A percentile compares a stretch with the other conserved stretches of the same genome.
Conservation (phyloP, 23 red algal species). For the Gracilaria domingensis region DNA sequence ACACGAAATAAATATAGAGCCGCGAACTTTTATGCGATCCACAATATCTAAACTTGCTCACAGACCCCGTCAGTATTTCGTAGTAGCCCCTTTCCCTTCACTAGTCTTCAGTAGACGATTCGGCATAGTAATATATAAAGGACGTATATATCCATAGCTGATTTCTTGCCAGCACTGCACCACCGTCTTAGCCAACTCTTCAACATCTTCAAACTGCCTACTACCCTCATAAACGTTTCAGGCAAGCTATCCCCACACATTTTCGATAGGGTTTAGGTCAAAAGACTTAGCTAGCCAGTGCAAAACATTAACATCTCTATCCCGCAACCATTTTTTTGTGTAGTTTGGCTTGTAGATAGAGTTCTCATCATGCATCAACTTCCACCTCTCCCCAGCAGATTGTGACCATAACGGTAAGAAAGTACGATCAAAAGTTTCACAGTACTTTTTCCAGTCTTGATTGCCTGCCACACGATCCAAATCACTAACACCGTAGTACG, state of each 20-base stretch:
- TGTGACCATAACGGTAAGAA: too few species aligned
- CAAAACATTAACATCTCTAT: not conserved
- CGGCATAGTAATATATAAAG: not conserved
- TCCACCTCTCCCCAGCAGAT: not conserved
- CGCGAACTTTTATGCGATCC: too few species aligned
- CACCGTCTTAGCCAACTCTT: not conserved
- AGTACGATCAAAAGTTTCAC: too few species aligned
- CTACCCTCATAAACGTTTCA: too few species aligned
- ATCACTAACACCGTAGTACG: not conserved
- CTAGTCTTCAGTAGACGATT: not conserved
- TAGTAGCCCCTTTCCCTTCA: not conserved
- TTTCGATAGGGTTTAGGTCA: slow-evolving; percentile 11
- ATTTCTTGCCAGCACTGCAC: not conserved
- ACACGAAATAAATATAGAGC: not conserved
- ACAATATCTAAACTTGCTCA: too few species aligned
- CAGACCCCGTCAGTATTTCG: too few species aligned
- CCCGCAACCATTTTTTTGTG: slow-evolving; percentile 13
- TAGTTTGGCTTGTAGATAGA: slow-evolving; percentile 3
- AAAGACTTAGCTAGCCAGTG: slow-evolving; percentile 5
- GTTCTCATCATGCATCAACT: not conserved
- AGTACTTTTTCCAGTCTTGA: not conserved
- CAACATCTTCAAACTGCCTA: too few species aligned
- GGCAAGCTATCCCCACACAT: slow-evolving; percentile 2
- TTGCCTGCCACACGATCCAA: too few species aligned
- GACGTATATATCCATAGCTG: not conserved